Conservation (phyloP, 257 asterid species). For the Nicotiana otophora region DNA sequence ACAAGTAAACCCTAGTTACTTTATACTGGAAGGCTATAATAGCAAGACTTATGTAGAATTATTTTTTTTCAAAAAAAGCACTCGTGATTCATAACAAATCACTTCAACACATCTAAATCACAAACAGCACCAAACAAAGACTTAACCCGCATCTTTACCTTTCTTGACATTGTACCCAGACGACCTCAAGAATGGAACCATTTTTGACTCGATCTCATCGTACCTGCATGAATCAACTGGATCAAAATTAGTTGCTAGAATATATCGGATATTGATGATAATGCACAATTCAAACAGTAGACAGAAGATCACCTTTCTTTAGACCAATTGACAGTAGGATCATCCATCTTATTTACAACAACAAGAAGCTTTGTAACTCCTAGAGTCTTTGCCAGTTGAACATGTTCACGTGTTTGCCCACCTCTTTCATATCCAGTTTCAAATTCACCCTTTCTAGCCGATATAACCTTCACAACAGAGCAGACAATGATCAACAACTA, state of each 20-base stretch:
- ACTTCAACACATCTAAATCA: not conserved
- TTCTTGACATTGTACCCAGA: constrained; percentile 94
- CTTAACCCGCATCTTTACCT: constrained; percentile 40
- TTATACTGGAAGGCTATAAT: not conserved
- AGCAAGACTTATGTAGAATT: not conserved
- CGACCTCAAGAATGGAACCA: constrained; percentile 57
- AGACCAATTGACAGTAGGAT: constrained; percentile 93
- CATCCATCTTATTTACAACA: constrained; percentile 97
- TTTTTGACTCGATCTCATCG: constrained; percentile 86
- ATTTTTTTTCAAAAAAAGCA: not conserved
- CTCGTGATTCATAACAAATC: not conserved
- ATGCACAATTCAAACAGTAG: not conserved
- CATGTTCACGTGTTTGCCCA: constrained; percentile 98
- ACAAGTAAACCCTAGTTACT: not conserved
- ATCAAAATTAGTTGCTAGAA: not conserved
- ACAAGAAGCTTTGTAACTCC: constrained; percentile 95
- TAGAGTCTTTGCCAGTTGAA: constrained; percentile 92
- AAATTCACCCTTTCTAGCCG: constrained; percentile 96
- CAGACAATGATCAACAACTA: not conserved
- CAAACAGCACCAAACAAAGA: not conserved
- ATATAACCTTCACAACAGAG: constrained; percentile 53
- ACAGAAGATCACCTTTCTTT: constrained; percentile 64
- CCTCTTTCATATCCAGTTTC: constrained; percentile 99
- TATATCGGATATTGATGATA: not conserved
- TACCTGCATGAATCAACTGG: constrained; percentile 44